Percentiles rank a stretch among this genome's conserved stretches.
These are phyloP conservation scores for Rutstroemia sydowiana DNA, from an alignment of 2,329 filamentous ascomycete genomes.

Conservation along the genomic window DNA sequence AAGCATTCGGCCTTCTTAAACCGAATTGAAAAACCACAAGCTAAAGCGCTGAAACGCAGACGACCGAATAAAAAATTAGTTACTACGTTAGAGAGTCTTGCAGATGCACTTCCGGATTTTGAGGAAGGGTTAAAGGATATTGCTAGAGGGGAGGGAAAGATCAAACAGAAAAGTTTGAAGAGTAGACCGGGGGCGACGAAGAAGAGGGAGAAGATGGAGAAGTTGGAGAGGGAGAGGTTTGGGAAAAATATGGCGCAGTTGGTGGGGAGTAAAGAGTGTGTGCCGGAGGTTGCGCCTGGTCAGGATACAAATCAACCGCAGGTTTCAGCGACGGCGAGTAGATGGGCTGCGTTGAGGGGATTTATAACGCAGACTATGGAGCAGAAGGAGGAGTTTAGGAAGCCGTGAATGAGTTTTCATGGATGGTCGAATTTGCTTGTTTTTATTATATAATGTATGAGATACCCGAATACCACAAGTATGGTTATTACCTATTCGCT, in stretches of 20 bases:
- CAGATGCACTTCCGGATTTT: conserved; percentile 65
- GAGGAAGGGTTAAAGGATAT: conserved; percentile 35
- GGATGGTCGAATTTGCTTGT: not conserved
- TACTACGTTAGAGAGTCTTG: conserved; percentile 66
- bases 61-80: conserved; percentile 71
- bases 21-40: conserved; percentile 58
- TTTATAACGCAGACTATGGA: conserved; percentile 73
- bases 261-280: conserved; percentile 16
- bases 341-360: conserved; percentile 80
- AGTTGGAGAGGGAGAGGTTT: conserved; percentile 76
- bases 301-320: conserved; percentile 8
- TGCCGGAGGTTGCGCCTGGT: conserved; percentile 9
- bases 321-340: conserved; percentile 41
- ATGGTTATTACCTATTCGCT: no score
- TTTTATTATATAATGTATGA: not conserved
- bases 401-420: conserved; percentile 11
- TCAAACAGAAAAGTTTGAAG: conserved; percentile 68
- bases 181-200: conserved; percentile 74
- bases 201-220: conserved; percentile 73
- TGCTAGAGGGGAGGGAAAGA: conserved; percentile 45
- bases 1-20: conserved; percentile 75
- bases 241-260: conserved; percentile 74
- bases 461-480: conserved; percentile 9
- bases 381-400: conserved; percentile 67
- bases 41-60: conserved; percentile 54